phyloP scores from a whole-genome alignment of 2,329 filamentous ascomycete genomes.

The Teratosphaeria viscida region DNA sequence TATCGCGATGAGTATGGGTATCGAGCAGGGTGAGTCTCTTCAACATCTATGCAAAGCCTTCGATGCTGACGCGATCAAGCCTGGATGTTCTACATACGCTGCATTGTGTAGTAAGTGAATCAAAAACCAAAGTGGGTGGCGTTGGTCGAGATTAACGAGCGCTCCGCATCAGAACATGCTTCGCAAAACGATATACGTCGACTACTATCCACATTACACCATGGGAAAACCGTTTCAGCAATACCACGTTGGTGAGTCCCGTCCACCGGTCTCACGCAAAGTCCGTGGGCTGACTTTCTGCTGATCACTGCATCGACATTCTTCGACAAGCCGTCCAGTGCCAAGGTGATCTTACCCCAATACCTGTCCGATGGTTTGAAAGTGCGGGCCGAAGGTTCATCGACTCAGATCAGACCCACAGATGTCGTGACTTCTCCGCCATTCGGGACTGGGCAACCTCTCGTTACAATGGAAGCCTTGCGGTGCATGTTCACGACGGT shows the following conservation, averaged over 20 bases:
- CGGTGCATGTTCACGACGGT: conserved; percentile 1
- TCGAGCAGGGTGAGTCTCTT: not conserved
- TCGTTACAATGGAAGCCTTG: conserved; percentile 7
- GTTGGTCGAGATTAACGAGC: too few relatives aligned
- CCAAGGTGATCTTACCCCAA: conserved; percentile 12
- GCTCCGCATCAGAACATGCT: conserved; percentile 2
- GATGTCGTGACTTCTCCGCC: conserved; percentile 10
- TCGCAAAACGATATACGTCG: conserved; percentile 4
- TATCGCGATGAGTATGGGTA: not conserved
- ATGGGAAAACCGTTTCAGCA: not conserved
- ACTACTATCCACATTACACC: conserved; percentile 2
- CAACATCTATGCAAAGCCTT: not conserved
- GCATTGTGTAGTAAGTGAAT: conserved; percentile 6
- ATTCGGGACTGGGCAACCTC: conserved; percentile 8
- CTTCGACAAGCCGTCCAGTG: conserved; percentile 13
- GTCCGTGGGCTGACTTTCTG: not conserved
- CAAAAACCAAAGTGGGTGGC: not conserved
- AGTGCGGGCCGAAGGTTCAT: conserved; percentile 9
- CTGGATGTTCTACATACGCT: conserved; percentile 13
- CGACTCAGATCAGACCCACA: conserved; percentile 11
- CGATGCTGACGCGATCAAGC: not conserved
- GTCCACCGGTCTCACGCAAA: not conserved
- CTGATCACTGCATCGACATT: conserved; percentile 13
- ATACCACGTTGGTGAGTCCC: not conserved
- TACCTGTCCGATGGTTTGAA: conserved; percentile 10